Base-by-base conservation (phyloP, 148 eudicot genomes). In the Tetragonia tetragonoides region DNA sequence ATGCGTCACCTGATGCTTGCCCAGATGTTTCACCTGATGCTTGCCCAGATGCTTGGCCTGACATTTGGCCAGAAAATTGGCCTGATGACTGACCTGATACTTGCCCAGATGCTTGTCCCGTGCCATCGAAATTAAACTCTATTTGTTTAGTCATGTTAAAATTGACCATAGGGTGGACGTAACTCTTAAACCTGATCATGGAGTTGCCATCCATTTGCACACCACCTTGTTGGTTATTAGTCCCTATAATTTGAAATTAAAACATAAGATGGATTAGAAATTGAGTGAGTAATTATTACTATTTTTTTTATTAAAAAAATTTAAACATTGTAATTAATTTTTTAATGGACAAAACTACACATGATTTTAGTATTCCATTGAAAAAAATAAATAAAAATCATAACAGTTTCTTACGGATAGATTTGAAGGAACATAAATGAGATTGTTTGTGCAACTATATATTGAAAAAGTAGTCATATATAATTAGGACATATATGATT, bases 121-220 rank as follows among this genome's bases (percentile, higher is more conserved):
- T 46, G 16, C 23, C 59, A 3, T 10, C 5, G 7, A 17, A 17
- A 75, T 10, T 24, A 70, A 24, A 17, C 24, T 40, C 74, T 16
- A n/a, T 47, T 70, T 49, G 74, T 47, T 49, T 70, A 24, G 5
- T 70, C 21, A 41, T 47, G 12, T 70, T 51, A 18, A 46, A 1
- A 34, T 64, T 56, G 3, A 17, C 46, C 23, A 28, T 40, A 0
- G 68, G 42, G 11, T 73, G 62, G 24, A 78, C 61, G 47, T 78
- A 70, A 70, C 70, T 62, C 54, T 78, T 70, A 71, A 78, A 70
- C 24, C 42, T 78, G 18, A 71, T 3, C 80, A 70, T 78, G 12
- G 80, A 51, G 7, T 70, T 78, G 0, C 38, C 80, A 47, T 78
- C 70, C 80, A 78, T 47, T 44, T 70, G 75, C 15, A 17, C 8